These are phyloP conservation scores for Pleurotus giganteus DNA, from an alignment of 768 basidiomycete species.

Conservation along the genomic window DNA sequence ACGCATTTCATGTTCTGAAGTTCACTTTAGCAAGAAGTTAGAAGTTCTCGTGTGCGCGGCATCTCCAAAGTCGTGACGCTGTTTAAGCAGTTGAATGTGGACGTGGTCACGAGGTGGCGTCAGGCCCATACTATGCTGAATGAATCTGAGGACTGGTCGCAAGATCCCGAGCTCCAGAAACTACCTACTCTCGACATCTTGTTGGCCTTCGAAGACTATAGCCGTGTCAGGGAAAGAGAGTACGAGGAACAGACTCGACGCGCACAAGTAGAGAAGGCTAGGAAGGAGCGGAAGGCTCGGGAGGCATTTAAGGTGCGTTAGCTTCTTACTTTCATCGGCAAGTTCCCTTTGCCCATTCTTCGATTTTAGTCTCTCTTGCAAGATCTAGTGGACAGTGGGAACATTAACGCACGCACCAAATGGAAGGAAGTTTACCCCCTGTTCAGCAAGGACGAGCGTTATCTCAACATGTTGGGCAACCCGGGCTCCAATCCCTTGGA, in stretches of 20 bases:
- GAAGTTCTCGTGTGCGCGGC: conserved; percentile 74
- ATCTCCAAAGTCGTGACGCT: conserved; percentile 80
- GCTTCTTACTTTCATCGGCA: background rate
- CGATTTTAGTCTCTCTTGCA: conserved; percentile 62
- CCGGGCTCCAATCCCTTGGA: conserved; percentile 95
- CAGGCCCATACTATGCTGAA: conserved; percentile 75
- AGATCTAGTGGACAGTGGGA: conserved; percentile 61
- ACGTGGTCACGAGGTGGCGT: conserved; percentile 93
- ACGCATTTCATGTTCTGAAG: background rate
- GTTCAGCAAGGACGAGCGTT: conserved; percentile 78
- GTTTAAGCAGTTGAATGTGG: conserved; percentile 85
- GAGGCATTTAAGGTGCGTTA: conserved; percentile 82
- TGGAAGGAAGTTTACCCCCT: conserved; percentile 88
- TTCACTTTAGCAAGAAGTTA: conserved; percentile 63
- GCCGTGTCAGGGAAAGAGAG: conserved; percentile 84
- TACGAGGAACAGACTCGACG: conserved; percentile 85
- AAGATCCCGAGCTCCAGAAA: conserved; percentile 73
- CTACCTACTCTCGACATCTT: conserved; percentile 91
- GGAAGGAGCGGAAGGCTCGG: conserved; percentile 84
- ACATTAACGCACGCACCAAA: conserved; percentile 78
- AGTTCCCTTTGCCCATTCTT: background rate
- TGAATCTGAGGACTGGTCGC: conserved; percentile 76
- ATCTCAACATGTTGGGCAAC: conserved; percentile 84
- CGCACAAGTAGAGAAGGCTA: conserved; percentile 76
- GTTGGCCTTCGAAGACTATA: conserved; percentile 92